These are phyloP conservation scores for Saposhnikovia divaricata DNA, from an alignment of 129 eudicot species.

Conservation along the genomic window DNA sequence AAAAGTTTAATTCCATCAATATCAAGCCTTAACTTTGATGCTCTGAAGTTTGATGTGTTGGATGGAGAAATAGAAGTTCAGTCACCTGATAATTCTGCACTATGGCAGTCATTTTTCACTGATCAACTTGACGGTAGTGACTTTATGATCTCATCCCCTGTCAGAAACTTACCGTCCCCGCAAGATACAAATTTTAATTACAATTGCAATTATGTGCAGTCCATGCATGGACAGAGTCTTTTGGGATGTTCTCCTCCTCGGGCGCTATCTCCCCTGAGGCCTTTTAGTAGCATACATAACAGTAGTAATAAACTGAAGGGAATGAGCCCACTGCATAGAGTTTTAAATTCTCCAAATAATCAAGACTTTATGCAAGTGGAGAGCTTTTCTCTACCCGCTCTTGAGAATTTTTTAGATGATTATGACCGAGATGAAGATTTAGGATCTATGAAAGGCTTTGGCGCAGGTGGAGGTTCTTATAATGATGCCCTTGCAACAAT, in stretches of 20 bases:
- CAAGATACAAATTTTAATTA: slow-evolving; percentile 19
- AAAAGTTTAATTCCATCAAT: slow-evolving; percentile 21
- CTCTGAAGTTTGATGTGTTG: slow-evolving; percentile 35
- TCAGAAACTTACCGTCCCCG: slow-evolving; percentile 24
- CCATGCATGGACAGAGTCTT: slow-evolving; percentile 18
- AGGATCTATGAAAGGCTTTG: slow-evolving; percentile 8
- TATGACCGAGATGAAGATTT: slow-evolving; percentile 35
- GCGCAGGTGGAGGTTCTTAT: slow-evolving; percentile 14
- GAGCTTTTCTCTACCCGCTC: slow-evolving; percentile 50
- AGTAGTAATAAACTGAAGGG: slow-evolving; percentile 35
- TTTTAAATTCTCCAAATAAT: slow-evolving; percentile 58
- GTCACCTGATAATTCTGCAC: slow-evolving; percentile 48
- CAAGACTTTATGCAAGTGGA: slow-evolving; percentile 59
- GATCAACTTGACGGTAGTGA: slow-evolving; percentile 54
- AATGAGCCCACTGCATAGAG: slow-evolving; percentile 63
- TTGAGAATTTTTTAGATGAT: slow-evolving; percentile 57
- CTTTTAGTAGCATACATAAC: background rate
- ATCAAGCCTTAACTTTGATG: slow-evolving; percentile 30
- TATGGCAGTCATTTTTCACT: slow-evolving; percentile 56
- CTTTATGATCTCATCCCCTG: slow-evolving; percentile 73
- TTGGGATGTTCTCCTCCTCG: slow-evolving; percentile 38
- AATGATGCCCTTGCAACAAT: slow-evolving; percentile 39
- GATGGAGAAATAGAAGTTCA: slow-evolving; percentile 40
- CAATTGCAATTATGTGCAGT: slow-evolving; percentile 9
- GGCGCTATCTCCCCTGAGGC: slow-evolving; percentile 27